Conservation (phyloP, 2,329 filamentous ascomycete species). For the Tolypocladium sp. region DNA sequence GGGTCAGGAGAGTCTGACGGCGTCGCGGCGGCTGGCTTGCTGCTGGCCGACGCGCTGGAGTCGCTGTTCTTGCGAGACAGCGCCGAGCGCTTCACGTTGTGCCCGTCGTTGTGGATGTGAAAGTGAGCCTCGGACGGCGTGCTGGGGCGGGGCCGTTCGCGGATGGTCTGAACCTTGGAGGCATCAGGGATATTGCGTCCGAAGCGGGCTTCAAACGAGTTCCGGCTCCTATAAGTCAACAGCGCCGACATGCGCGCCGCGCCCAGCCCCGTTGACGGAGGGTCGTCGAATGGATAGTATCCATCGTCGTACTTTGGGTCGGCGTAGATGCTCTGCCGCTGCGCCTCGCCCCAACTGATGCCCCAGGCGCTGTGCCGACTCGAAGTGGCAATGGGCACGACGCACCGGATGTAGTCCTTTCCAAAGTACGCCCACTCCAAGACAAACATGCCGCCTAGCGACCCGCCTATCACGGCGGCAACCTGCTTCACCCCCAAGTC, state of each 20-base stretch:
- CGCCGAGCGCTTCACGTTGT: conserved; percentile 49
- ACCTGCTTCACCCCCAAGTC: conserved; percentile 72
- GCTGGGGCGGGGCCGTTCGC: conserved; percentile 49
- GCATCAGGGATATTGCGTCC: conserved; percentile 87
- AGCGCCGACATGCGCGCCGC: conserved; percentile 96
- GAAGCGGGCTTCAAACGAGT: conserved; percentile 94
- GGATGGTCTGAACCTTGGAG: conserved; percentile 73
- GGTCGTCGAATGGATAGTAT: conserved; percentile 83
- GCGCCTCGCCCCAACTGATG: conserved; percentile 84
- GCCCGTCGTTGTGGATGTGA: conserved; percentile 76
- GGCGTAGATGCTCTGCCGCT: conserved; percentile 89
- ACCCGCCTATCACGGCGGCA: conserved; percentile 72
- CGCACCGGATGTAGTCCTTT: conserved; percentile 69
- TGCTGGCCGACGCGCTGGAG: conserved; percentile 7
- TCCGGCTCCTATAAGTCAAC: conserved; percentile 88
- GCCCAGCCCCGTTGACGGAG: conserved; percentile 76
- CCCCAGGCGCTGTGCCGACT: conserved; percentile 82
- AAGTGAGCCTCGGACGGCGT: conserved; percentile 66
- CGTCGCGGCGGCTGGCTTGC: conserved; percentile 12
- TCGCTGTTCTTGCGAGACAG: conserved; percentile 39
- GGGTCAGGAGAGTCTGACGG: conserved; percentile 36
- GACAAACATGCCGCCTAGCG: conserved; percentile 85
- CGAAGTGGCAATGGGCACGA: conserved; percentile 79
- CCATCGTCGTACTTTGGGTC: conserved; percentile 98
- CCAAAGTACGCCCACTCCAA: conserved; percentile 89